phyloP scores from a whole-genome alignment of 257 asterid genomes.

The Scutellaria galericulata region DNA sequence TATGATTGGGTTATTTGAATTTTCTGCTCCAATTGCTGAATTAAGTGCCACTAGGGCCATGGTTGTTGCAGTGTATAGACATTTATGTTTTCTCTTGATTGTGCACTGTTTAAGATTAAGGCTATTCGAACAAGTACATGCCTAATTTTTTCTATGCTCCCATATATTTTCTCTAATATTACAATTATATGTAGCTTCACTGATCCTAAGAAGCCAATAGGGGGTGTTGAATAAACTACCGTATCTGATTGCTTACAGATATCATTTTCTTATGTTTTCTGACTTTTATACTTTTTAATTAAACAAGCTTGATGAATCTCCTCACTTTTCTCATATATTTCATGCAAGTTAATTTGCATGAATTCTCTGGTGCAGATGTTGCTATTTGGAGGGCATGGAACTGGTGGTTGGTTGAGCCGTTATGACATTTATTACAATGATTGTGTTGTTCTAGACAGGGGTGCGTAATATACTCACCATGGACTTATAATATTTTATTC shows the following conservation, averaged over 20 bases:
- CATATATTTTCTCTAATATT: neutral
- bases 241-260: neutral
- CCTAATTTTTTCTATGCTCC: neutral
- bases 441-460: conserved; percentile 91
- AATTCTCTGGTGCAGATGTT: conserved; percentile 65
- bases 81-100: conserved; percentile 7
- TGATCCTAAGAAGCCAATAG: conserved; percentile 17
- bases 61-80: neutral
- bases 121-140: neutral
- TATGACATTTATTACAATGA: conserved; percentile 92
- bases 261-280: neutral
- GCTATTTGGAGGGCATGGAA: conserved; percentile 98
- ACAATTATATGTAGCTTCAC: conserved; percentile 11
- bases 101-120: neutral
- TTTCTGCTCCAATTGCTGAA: conserved; percentile 20
- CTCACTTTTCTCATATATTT: conserved; percentile 17
- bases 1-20: neutral
- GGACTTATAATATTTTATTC: conserved; percentile 16
- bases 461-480: conserved; percentile 49
- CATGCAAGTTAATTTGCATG: conserved; percentile 20
- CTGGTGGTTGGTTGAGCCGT: conserved; percentile 99
- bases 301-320: conserved; percentile 17
- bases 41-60: conserved; percentile 9
- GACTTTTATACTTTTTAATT: neutral
- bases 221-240: conserved; percentile 9